Evolutionary conservation across 2,329 filamentous ascomycete species (phyloP), one percentile per base, ranked within the genome.

Genomic region (Nothophoma quercina): DNA sequence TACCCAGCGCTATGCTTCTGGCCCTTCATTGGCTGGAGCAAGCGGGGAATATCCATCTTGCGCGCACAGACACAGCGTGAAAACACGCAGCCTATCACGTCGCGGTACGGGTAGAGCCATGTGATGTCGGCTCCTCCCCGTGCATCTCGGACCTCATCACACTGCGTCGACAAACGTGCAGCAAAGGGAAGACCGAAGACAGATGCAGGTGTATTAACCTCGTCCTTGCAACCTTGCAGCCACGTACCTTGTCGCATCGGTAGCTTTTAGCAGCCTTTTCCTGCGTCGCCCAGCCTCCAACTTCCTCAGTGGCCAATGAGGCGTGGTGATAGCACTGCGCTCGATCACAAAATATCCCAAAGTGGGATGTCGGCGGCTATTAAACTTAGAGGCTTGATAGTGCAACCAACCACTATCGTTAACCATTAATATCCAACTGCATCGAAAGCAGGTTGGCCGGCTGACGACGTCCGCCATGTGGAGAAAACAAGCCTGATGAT

Each of bases 261-360:
- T 59, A 26, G 52, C 62, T 63, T 67, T 73, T 73, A 71, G 65
- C 69, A 70, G 63, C 56, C 56, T 56, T 70, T 71, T 42, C 36
- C 35, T 57, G 36, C 49, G 32, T 46, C 29, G 40, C 50, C 50
- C 50, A 53, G 50, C 55, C 13, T 21, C 65, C 67, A 71, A 69
- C 70, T 47, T 55, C 34, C 40, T 26, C 16, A 10, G 10, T 10
- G 22, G 32, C 50, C 50, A 53, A 53, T 53, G 33, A 39, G 44
- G 18, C n/a, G 21, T 22, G 12, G 18, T 29, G 23, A 34, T 8
- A 15, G 44, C n/a, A 22, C 12, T 39, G 34, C 7, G 7, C 51
- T 63, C 55, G 44, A 47, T 52, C 68, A 68, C 63, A 67, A 68
- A 68, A 64, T 66, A 40, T 46, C 64, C 68, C 57, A 32, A 65